Evolutionary conservation across 768 basidiomycete species (phyloP).

Genomic region (Suillus alpinus): DNA sequence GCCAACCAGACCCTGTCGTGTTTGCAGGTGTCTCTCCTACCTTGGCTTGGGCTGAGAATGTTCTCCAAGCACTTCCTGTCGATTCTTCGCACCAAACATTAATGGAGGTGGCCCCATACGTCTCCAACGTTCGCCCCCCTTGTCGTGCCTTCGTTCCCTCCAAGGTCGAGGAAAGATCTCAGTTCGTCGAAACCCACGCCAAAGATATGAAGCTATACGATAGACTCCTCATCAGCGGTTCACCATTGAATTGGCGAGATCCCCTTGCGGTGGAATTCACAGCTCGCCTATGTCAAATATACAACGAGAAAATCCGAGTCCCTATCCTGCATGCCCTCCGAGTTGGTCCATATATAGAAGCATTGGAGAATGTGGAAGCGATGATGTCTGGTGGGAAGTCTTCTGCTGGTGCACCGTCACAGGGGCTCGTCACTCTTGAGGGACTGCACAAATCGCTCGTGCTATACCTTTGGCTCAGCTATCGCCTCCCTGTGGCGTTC

Average conservation of each 20-base stretch:
- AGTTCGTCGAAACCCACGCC: slow-evolving; percentile 42
- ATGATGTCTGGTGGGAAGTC: slow-evolving; percentile 17
- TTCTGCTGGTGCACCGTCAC: slow-evolving; percentile 1
- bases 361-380: slow-evolving; percentile 19
- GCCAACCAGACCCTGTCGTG: slow-evolving; percentile 47
- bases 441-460: slow-evolving; percentile 72
- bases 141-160: slow-evolving; percentile 37
- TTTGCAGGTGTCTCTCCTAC: slow-evolving; percentile 47
- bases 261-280: slow-evolving; percentile 7
- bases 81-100: slow-evolving; percentile 40
- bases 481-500: slow-evolving; percentile 69
- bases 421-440: slow-evolving; percentile 49
- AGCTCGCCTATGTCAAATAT: slow-evolving; percentile 24
- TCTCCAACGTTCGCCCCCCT: slow-evolving; percentile 41
- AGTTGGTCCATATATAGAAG: slow-evolving; percentile 19
- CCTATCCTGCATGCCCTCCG: slow-evolving; percentile 19
- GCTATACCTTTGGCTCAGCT: slow-evolving; percentile 82
- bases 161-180: slow-evolving; percentile 29
- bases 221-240: slow-evolving; percentile 42
- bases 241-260: slow-evolving; percentile 58
- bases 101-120: slow-evolving; percentile 47
- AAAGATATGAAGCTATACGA: slow-evolving; percentile 42
- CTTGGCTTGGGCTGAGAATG: slow-evolving; percentile 18
- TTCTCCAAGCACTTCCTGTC: slow-evolving; percentile 43
- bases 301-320: slow-evolving; percentile 28